Percentiles rank a stretch among this genome's conserved stretches.
These are phyloP conservation scores for Solanum acaule DNA, from an alignment of 257 asterid genomes.

Conservation along the genomic window DNA sequence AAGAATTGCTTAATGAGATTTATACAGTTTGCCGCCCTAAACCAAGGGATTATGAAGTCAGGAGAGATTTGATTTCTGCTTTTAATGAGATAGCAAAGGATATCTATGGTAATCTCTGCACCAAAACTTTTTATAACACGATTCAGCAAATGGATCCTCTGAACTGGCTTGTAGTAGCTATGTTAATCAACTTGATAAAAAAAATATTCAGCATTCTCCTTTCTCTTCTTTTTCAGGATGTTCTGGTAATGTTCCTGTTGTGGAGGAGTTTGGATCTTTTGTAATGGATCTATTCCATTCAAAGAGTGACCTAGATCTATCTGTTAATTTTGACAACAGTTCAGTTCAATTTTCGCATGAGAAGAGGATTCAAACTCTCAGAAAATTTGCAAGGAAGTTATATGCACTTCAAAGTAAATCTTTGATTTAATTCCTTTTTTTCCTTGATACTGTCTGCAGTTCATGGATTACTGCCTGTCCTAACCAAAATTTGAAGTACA, in stretches of 20 bases:
- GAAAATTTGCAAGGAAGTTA: slow-evolving; percentile 79
- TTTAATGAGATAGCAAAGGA: slow-evolving; percentile 81
- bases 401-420: slow-evolving; percentile 66
- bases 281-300: slow-evolving; percentile 82
- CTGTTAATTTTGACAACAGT: slow-evolving; percentile 54
- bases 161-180: not conserved
- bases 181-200: not conserved
- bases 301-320: slow-evolving; percentile 78
- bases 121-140: not conserved
- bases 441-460: not conserved
- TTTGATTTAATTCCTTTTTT: not conserved
- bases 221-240: slow-evolving; percentile 25
- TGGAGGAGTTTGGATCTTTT: slow-evolving; percentile 91
- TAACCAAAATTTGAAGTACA: not conserved
- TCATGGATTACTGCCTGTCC: not conserved
- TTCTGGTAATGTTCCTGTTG: slow-evolving; percentile 47
- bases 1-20: slow-evolving; percentile 51
- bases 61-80: slow-evolving; percentile 54
- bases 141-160: not conserved
- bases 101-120: slow-evolving; percentile 44
- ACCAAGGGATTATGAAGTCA: slow-evolving; percentile 48
- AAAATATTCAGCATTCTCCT: not conserved
- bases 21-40: slow-evolving; percentile 51
- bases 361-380: slow-evolving; percentile 66
- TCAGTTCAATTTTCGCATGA: slow-evolving; percentile 45